Conservation (phyloP, 371 early-diverging fungal genomes). For the Mortierella sp. region DNA sequence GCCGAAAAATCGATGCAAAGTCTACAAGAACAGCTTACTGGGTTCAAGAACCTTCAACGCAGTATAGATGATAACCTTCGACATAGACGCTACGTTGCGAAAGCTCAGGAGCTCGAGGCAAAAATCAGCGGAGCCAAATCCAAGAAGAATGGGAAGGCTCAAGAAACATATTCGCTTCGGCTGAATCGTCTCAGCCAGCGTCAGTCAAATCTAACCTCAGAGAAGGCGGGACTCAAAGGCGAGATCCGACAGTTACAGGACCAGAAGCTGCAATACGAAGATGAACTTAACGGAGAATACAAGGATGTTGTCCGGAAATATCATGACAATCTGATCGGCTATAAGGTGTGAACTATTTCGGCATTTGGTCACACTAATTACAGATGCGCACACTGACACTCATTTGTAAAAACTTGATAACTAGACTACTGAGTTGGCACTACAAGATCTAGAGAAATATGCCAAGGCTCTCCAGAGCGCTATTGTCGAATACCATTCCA, state of each 20-base stretch:
- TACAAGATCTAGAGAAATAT: constrained; percentile 89
- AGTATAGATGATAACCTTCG: constrained; percentile 78
- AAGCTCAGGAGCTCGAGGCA: constrained; percentile 53
- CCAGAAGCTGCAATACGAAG: constrained; percentile 66
- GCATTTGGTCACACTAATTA: neutral
- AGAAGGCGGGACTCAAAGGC: constrained; percentile 83
- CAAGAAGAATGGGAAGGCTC: constrained; percentile 50
- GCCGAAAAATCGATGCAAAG: constrained; percentile 51
- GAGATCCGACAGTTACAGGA: constrained; percentile 89
- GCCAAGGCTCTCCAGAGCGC: constrained; percentile 86
- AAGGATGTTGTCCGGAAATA: constrained; percentile 79
- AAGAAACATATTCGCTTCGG: constrained; percentile 48
- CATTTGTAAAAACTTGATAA: neutral
- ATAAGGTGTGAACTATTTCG: constrained; percentile 64
- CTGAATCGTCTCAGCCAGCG: constrained; percentile 57
- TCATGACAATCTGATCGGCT: constrained; percentile 72
- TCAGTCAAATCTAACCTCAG: constrained; percentile 65
- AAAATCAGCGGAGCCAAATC: constrained; percentile 49
- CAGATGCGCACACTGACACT: neutral
- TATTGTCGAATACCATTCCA: constrained; percentile 95
- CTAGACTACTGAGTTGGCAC: constrained; percentile 80
- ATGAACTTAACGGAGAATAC: constrained; percentile 84
- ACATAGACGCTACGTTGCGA: constrained; percentile 61
- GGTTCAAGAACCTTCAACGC: constrained; percentile 65
- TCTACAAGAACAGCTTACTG: constrained; percentile 64